Evolutionary conservation across 2,329 filamentous ascomycete genomes (phyloP).

Genomic region (Fonsecaea nubica): DNA sequence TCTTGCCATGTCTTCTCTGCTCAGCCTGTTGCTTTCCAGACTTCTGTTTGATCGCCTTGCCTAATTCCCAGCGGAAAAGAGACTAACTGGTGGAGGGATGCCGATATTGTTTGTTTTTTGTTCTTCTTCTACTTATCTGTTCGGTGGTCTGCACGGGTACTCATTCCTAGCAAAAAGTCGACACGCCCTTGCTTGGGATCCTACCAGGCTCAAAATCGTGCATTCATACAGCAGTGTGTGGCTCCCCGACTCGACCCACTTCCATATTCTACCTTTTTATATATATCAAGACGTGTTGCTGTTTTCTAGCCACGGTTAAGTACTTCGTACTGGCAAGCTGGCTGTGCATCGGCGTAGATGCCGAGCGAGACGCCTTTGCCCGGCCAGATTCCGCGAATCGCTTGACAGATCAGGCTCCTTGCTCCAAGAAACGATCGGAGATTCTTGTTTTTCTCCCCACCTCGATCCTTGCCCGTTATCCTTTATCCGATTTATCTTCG

Average conservation of each 20-base stretch:
- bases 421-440: neutral
- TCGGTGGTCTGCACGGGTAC: neutral
- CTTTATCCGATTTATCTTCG: slow-evolving; percentile 17
- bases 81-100: slow-evolving; percentile 13
- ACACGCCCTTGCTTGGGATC: neutral
- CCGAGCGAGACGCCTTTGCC: neutral
- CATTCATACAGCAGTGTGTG: neutral
- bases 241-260: neutral
- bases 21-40: slow-evolving; percentile 6
- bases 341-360: slow-evolving; percentile 13
- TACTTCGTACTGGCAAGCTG: neutral
- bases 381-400: slow-evolving; percentile 27
- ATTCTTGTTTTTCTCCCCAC: slow-evolving; percentile 1
- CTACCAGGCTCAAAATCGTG: neutral
- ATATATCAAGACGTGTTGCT: neutral
- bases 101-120: neutral
- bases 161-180: slow-evolving; percentile 1
- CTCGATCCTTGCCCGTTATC: slow-evolving; percentile 8
- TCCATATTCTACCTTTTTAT: neutral
- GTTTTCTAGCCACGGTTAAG: neutral
- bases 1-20: slow-evolving; percentile 30
- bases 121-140: neutral
- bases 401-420: slow-evolving; percentile 4
- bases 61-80: slow-evolving; percentile 5
- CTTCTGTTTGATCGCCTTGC: neutral